Evolutionary conservation across 495 filamentous ascomycete species (phyloP).

Genomic region (Annulohypoxylon nitens): DNA sequence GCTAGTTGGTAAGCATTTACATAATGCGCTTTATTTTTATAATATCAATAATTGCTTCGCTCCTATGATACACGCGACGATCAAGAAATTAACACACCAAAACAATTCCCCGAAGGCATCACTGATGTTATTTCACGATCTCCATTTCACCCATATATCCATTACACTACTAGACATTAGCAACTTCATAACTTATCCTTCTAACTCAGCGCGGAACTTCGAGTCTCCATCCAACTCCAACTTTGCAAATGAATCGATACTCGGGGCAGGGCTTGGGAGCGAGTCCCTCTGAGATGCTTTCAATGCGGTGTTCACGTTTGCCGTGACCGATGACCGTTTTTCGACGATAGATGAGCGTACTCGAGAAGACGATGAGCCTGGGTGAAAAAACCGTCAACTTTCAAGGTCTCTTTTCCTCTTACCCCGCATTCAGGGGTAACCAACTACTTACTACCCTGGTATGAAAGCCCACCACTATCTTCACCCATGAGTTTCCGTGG

Average conservation of each 20-base stretch:
- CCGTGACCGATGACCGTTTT: slow-evolving; percentile 50
- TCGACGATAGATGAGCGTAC: slow-evolving; percentile 51
- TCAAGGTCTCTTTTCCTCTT: slow-evolving; percentile 6
- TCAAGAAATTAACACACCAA: neutral
- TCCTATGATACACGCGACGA: neutral
- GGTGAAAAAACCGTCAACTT: slow-evolving; percentile 48
- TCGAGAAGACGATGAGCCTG: slow-evolving; percentile 50
- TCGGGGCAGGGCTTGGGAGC: slow-evolving; percentile 26
- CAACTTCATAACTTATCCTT: slow-evolving; percentile 22
- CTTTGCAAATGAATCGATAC: slow-evolving; percentile 31
- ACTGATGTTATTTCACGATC: too few species aligned
- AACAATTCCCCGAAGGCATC: neutral
- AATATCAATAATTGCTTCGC: neutral
- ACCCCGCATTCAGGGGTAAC: neutral
- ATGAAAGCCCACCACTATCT: slow-evolving; percentile 47
- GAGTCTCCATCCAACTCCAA: slow-evolving; percentile 25
- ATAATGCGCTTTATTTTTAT: slow-evolving; percentile 8
- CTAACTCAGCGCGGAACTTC: slow-evolving; percentile 35
- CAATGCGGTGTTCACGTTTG: slow-evolving; percentile 39
- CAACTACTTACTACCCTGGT: slow-evolving; percentile 51
- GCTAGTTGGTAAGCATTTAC: slow-evolving; percentile 9
- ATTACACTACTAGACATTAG: neutral
- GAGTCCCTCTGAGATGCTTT: slow-evolving; percentile 8
- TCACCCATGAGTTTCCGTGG: slow-evolving; percentile 52
- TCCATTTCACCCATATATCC: neutral